These are phyloP conservation scores for Crucibulum laeve DNA, from an alignment of 768 basidiomycete species.

Conservation along the genomic window DNA sequence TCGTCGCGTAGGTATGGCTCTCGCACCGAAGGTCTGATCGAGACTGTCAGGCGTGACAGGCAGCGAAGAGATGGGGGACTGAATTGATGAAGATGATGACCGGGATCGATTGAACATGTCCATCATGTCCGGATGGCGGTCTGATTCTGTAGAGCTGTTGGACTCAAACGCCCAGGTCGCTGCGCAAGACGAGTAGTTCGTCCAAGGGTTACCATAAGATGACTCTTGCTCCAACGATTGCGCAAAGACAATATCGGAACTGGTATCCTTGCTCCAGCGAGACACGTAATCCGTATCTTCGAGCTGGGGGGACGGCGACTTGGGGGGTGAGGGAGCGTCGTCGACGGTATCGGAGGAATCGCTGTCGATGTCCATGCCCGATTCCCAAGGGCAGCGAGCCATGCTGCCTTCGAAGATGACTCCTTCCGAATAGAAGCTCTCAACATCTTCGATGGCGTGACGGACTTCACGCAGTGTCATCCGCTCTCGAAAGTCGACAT, in stretches of 20 bases:
- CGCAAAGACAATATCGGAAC: conserved; percentile 44
- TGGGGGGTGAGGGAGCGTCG: conserved; percentile 30
- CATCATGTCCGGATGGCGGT: conserved; percentile 26
- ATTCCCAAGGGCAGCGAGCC: conserved; percentile 73
- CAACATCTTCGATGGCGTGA: conserved; percentile 46
- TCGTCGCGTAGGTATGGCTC: conserved; percentile 27
- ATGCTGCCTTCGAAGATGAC: conserved; percentile 74
- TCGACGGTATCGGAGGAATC: conserved; percentile 45
- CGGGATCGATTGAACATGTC: conserved; percentile 41
- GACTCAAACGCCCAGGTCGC: conserved; percentile 56
- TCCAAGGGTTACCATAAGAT: conserved; percentile 37
- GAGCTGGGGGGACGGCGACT: conserved; percentile 21
- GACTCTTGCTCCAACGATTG: conserved; percentile 30
- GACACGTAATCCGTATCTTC: conserved; percentile 37
- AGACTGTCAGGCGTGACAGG: conserved; percentile 57
- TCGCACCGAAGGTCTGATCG: conserved; percentile 34
- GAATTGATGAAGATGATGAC: conserved; percentile 49
- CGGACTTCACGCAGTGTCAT: conserved; percentile 49
- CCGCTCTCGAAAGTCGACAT: conserved; percentile 42
- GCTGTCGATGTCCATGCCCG: conserved; percentile 65
- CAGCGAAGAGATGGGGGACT: conserved; percentile 46
- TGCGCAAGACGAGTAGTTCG: conserved; percentile 39
- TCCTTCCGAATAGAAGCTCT: conserved; percentile 66
- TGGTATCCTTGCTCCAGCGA: conserved; percentile 57
- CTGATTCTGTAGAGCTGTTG: conserved; percentile 41